A percentile compares a stretch with the other conserved stretches of the same genome.
These are phyloP conservation scores for Atalantia buxifolia DNA, from an alignment of 345 rosid species.

Conservation along the genomic window DNA sequence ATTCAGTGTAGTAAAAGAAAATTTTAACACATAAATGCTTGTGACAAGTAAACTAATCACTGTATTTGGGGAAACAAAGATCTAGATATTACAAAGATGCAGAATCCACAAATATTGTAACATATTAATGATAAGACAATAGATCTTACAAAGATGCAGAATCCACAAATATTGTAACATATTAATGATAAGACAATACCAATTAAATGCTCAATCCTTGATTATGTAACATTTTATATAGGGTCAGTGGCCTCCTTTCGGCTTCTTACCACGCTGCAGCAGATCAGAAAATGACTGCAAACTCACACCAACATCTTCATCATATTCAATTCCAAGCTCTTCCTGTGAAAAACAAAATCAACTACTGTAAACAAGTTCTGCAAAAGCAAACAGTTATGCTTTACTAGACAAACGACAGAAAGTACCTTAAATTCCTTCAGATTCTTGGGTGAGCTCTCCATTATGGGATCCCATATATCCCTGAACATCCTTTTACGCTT, in stretches of 20 bases:
- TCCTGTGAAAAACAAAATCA: constrained; percentile 47
- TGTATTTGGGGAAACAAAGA: background rate
- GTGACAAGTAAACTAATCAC: constrained; percentile 8
- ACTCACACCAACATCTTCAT: constrained; percentile 76
- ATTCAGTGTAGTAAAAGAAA: background rate
- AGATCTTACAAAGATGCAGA: constrained; percentile 14
- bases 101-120: constrained; percentile 23
- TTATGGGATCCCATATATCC: constrained; percentile 87
- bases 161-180: constrained; percentile 19
- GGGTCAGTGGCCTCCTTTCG: constrained; percentile 43
- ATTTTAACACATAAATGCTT: background rate
- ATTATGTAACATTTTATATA: background rate
- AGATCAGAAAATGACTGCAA: constrained; percentile 60
- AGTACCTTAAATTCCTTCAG: constrained; percentile 81
- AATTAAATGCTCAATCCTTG: constrained; percentile 1
- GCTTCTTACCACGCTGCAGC: constrained; percentile 57
- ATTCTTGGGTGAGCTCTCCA: constrained; percentile 81
- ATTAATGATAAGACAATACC: constrained; percentile 7
- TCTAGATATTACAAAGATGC: constrained; percentile 12
- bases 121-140: constrained; percentile 3
- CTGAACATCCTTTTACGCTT: constrained; percentile 91
- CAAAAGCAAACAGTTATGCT: constrained; percentile 1
- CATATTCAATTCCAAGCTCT: constrained; percentile 86
- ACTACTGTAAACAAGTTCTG: constrained; percentile 10
- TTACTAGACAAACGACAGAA: background rate